These are phyloP conservation scores for Cladophialophora immunda DNA, from an alignment of 2,329 filamentous ascomycete species.

Conservation along the genomic window DNA sequence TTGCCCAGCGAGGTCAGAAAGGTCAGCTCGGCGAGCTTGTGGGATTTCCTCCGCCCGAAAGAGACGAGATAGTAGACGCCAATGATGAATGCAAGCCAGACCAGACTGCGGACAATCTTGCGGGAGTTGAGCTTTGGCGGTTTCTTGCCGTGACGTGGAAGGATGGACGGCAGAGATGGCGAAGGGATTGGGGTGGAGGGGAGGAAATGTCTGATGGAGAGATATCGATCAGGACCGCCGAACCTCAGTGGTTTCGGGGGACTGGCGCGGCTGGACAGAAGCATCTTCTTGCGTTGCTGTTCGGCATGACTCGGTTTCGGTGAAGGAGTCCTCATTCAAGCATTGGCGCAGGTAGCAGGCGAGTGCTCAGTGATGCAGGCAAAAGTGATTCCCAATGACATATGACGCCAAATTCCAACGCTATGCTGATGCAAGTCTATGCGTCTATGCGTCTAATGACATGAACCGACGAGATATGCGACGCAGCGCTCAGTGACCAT, in stretches of 20 bases:
- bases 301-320: slow-evolving; percentile 27
- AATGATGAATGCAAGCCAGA: slow-evolving; percentile 63
- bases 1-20: slow-evolving; percentile 53
- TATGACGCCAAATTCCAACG: background rate
- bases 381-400: background rate
- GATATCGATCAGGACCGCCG: slow-evolving; percentile 24
- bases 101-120: slow-evolving; percentile 64
- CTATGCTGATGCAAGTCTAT: slow-evolving; percentile 7
- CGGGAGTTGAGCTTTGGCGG: slow-evolving; percentile 65
- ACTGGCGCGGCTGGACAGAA: slow-evolving; percentile 45
- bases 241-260: slow-evolving; percentile 41
- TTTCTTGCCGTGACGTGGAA: slow-evolving; percentile 71
- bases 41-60: slow-evolving; percentile 49
- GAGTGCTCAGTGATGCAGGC: background rate
- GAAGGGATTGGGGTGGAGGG: slow-evolving; percentile 74
- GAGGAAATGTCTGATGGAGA: slow-evolving; percentile 38
- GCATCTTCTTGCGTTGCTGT: slow-evolving; percentile 40
- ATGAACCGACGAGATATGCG: background rate
- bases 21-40: slow-evolving; percentile 34
- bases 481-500: background rate
- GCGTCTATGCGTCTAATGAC: slow-evolving; percentile 1
- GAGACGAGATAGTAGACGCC: slow-evolving; percentile 55
- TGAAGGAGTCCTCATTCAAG: slow-evolving; percentile 32
- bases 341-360: background rate
- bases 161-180: slow-evolving; percentile 73